A percentile compares a stretch with the other conserved stretches of the same genome.
Conservation (phyloP, 2,329 filamentous ascomycete species). For the Colletotrichum godetiae region DNA sequence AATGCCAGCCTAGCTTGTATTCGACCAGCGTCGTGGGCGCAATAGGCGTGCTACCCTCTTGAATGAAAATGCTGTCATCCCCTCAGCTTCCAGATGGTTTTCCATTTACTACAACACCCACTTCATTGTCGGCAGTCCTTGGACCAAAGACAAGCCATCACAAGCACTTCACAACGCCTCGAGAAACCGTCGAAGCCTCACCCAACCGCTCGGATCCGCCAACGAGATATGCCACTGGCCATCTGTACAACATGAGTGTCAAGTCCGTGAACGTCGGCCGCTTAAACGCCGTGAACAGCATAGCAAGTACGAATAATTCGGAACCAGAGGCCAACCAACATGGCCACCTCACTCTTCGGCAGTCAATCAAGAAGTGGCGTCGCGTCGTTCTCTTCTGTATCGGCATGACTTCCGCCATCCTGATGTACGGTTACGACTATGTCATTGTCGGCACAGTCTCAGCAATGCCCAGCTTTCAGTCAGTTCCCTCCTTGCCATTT, state of each 20-base stretch:
- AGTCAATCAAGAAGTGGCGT: conserved; percentile 41
- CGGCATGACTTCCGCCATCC: conserved; percentile 41
- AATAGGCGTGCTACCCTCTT: background rate
- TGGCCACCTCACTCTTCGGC: conserved; percentile 37
- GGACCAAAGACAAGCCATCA: background rate
- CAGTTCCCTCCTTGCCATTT: background rate
- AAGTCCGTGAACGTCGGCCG: conserved; percentile 11
- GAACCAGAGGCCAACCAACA: conserved; percentile 30
- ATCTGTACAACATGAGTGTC: conserved; percentile 14
- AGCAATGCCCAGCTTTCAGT: conserved; percentile 45
- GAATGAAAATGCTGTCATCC: conserved; percentile 23
- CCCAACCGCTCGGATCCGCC: background rate
- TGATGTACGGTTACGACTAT: conserved; percentile 44
- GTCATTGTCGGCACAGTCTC: conserved; percentile 46
- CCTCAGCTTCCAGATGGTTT: conserved; percentile 8
- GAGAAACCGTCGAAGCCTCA: background rate
- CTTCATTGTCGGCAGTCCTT: background rate
- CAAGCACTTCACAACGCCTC: background rate
- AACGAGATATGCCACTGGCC: conserved; percentile 21
- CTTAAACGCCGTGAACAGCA: conserved; percentile 16
- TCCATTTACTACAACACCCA: conserved; percentile 5
- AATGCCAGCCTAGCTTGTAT: background rate
- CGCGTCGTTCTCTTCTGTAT: conserved; percentile 41
- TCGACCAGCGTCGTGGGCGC: background rate
- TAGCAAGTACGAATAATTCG: conserved; percentile 14